phyloP scores from a whole-genome alignment of 306 rosid genomes.

The Sesbania bispinosa region DNA sequence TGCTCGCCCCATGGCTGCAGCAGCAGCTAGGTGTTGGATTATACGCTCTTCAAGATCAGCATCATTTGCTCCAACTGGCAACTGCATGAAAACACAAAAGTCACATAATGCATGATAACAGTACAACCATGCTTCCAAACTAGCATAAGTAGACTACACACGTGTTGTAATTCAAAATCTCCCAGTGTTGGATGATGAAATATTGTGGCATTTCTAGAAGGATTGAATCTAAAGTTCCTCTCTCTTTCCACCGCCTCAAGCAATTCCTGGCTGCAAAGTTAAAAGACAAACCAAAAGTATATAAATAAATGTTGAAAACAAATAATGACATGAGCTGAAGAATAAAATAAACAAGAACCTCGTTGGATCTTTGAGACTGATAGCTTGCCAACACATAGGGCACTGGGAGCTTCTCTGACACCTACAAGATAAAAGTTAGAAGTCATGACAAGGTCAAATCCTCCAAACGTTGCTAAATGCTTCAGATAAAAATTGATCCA shows the following conservation, averaged over 20 bases:
- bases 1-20: conserved; percentile 99
- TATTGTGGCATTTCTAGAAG: conserved; percentile 76
- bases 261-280: conserved; percentile 85
- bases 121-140: conserved; percentile 20
- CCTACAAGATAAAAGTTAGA: conserved; percentile 46
- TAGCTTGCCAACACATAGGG: conserved; percentile 98
- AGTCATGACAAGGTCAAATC: neutral
- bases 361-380: conserved; percentile 92
- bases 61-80: conserved; percentile 88
- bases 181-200: conserved; percentile 98
- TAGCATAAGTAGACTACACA: conserved; percentile 41
- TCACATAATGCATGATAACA: conserved; percentile 25
- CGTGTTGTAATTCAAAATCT: conserved; percentile 93
- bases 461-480: conserved; percentile 10
- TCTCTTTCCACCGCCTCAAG: conserved; percentile 87
- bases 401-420: conserved; percentile 98
- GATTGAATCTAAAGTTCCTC: conserved; percentile 74
- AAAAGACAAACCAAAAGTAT: conserved; percentile 21
- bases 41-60: conserved; percentile 97
- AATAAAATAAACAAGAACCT: conserved; percentile 44
- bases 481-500: conserved; percentile 4
- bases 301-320: conserved; percentile 4
- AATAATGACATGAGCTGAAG: neutral
- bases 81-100: conserved; percentile 45
- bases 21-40: conserved; percentile 96